These are phyloP conservation scores for Aureobasidium subglaciale DNA, from an alignment of 2,329 filamentous ascomycete species.

Conservation along the genomic window DNA sequence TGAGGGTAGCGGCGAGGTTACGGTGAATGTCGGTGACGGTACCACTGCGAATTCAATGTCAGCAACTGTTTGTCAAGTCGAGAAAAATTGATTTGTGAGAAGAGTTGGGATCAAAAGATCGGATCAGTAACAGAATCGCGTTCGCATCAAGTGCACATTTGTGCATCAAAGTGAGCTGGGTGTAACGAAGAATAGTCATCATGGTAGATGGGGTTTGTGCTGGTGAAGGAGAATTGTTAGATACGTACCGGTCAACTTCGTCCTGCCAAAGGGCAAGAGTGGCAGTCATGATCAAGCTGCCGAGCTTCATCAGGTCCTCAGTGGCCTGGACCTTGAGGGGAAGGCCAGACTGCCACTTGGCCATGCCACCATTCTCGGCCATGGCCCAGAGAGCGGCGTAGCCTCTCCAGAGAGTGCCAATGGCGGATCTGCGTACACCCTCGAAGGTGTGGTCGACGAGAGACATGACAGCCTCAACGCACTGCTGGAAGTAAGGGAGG, in stretches of 20 bases:
- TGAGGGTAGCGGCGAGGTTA: constrained; percentile 82
- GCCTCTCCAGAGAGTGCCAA: constrained; percentile 86
- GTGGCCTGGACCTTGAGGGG: constrained; percentile 75
- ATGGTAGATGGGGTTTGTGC: constrained; percentile 38
- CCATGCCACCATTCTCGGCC: constrained; percentile 68
- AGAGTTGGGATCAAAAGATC: background rate
- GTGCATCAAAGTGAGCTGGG: constrained; percentile 99
- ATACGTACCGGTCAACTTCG: constrained; percentile 84
- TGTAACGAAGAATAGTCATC: constrained; percentile 91
- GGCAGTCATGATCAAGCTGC: constrained; percentile 74
- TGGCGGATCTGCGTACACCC: constrained; percentile 83
- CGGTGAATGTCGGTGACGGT: constrained; percentile 94
- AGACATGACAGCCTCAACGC: constrained; percentile 70
- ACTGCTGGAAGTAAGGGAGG: constrained; percentile 81
- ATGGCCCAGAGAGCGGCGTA: constrained; percentile 87
- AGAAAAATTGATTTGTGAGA: background rate
- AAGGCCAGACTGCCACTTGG: constrained; percentile 83
- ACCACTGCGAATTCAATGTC: constrained; percentile 46
- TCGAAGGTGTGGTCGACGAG: constrained; percentile 87
- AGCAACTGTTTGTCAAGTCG: constrained; percentile 26
- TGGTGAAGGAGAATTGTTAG: constrained; percentile 18
- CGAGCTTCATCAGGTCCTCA: constrained; percentile 73
- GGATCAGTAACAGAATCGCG: constrained; percentile 45
- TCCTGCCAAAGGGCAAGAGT: constrained; percentile 83
- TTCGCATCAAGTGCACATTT: constrained; percentile 81